Conservation (phyloP, 805 yeast genomes). For the Teunomyces lycoperdinae region DNA sequence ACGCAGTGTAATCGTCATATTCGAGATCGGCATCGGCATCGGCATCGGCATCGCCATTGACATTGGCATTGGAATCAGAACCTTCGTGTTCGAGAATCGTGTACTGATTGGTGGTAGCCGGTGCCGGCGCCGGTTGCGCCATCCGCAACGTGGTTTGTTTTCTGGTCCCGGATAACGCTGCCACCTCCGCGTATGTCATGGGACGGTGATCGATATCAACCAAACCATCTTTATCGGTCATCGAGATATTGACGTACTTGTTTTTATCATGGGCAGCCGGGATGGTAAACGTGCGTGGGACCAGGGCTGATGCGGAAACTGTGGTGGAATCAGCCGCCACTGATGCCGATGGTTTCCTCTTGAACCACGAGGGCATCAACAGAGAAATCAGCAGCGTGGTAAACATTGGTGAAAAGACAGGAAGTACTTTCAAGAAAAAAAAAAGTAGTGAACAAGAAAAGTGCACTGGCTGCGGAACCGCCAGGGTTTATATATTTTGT, state of each 20-base stretch:
- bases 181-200: constrained; percentile 46
- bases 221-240: constrained; percentile 31
- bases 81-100: constrained; percentile 14
- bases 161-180: constrained; percentile 14
- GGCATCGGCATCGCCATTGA: no score
- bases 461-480: background rate
- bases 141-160: constrained; percentile 1
- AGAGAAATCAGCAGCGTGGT: constrained; percentile 9
- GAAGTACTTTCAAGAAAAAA: background rate
- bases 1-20: constrained; percentile 7
- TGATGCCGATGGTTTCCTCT: constrained; percentile 3
- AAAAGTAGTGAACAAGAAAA: background rate
- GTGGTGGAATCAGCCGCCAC: no score
- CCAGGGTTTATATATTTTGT: constrained; percentile 5
- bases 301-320: constrained; percentile 8
- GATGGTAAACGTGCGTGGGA: constrained; percentile 29
- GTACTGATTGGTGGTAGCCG: constrained; percentile 13
- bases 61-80: background rate
- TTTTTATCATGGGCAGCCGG: constrained; percentile 23
- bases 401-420: constrained; percentile 9
- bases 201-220: constrained; percentile 35
- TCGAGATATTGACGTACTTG: constrained; percentile 30
- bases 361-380: constrained; percentile 13
- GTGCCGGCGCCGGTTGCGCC: constrained; percentile 8
- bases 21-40: constrained; percentile 9